A percentile compares a stretch with the other conserved stretches of the same genome.
phyloP scores from a whole-genome alignment of 208 protist genomes.

The Acanthamoeba castellanii region DNA sequence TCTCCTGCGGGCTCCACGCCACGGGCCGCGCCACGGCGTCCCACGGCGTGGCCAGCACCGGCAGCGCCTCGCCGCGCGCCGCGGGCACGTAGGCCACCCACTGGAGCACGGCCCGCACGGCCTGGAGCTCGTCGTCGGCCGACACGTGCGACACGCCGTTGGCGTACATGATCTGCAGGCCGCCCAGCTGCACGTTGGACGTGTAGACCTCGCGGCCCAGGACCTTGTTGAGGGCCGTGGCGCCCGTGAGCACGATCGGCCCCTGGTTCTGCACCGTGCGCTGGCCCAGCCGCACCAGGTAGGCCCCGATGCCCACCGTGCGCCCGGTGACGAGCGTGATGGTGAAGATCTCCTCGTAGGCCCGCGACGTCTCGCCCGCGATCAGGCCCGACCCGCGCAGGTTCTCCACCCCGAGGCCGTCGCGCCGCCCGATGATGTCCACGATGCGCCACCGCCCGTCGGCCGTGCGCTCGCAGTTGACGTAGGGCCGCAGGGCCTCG shows the following conservation, averaged over 20 bases:
- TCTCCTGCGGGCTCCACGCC: slow-evolving; percentile 87
- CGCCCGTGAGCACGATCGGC: slow-evolving; percentile 97
- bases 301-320: slow-evolving; percentile 98
- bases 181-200: slow-evolving; percentile 97
- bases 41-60: neutral
- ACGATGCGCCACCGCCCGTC: slow-evolving; percentile 92
- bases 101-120: slow-evolving; percentile 88
- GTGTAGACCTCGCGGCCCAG: slow-evolving; percentile 97
- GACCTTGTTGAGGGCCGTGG: slow-evolving; percentile 93
- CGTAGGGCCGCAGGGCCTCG: slow-evolving; percentile 79
- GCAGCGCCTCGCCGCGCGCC: slow-evolving; percentile 25
- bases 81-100: slow-evolving; percentile 38
- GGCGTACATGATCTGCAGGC: slow-evolving; percentile 96
- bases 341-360: slow-evolving; percentile 98
- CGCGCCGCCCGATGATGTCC: slow-evolving; percentile 94
- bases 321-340: slow-evolving; percentile 97
- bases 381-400: slow-evolving; percentile 96
- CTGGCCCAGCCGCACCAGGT: slow-evolving; percentile 97
- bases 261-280: slow-evolving; percentile 95
- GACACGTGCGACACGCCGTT: slow-evolving; percentile 97
- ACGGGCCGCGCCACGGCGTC: slow-evolving; percentile 80
- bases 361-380: slow-evolving; percentile 97
- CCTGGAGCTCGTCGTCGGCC: slow-evolving; percentile 92
- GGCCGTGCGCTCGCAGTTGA: slow-evolving; percentile 82
- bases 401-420: slow-evolving; percentile 98